Percentiles rank a stretch among this genome's conserved stretches.
phyloP scores from a whole-genome alignment of 495 filamentous ascomycete genomes.

The Lophiostoma macrostomum region DNA sequence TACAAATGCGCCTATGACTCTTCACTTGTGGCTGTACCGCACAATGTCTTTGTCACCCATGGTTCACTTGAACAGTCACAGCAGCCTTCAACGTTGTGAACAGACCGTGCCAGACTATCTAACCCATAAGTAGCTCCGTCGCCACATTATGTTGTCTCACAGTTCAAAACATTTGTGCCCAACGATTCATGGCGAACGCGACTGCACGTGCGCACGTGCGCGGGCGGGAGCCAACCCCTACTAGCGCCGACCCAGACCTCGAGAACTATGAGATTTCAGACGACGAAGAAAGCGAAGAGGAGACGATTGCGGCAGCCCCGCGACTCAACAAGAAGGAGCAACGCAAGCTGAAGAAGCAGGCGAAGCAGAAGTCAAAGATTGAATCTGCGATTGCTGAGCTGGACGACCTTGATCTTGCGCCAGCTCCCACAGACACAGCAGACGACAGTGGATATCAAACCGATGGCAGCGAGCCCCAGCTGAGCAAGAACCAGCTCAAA shows the following conservation, averaged over 20 bases:
- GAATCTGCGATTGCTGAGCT: no score
- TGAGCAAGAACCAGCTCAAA: no score
- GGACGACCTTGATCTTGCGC: no score
- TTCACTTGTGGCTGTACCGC: conserved; percentile 27
- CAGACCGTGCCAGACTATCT: no score
- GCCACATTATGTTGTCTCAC: background rate
- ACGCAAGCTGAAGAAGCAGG: conserved; percentile 20
- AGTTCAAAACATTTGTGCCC: background rate
- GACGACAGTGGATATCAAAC: no score
- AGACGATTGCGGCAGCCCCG: background rate
- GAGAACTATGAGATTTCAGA: conserved; percentile 1
- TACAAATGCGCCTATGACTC: conserved; percentile 28
- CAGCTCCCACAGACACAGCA: no score
- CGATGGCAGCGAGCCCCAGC: no score
- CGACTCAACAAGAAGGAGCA: conserved; percentile 12
- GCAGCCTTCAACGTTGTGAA: background rate
- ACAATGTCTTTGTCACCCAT: background rate
- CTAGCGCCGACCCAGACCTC: background rate
- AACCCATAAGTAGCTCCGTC: background rate
- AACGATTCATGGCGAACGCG: conserved; percentile 20
- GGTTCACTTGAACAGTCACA: conserved; percentile 1
- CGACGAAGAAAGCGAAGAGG: conserved; percentile 1
- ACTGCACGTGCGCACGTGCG: conserved; percentile 27
- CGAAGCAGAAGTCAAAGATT: no score
- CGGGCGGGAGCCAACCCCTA: conserved; percentile 1